Base-by-base conservation (phyloP, 148 eudicot genomes). In the Euryodendron excelsum region DNA sequence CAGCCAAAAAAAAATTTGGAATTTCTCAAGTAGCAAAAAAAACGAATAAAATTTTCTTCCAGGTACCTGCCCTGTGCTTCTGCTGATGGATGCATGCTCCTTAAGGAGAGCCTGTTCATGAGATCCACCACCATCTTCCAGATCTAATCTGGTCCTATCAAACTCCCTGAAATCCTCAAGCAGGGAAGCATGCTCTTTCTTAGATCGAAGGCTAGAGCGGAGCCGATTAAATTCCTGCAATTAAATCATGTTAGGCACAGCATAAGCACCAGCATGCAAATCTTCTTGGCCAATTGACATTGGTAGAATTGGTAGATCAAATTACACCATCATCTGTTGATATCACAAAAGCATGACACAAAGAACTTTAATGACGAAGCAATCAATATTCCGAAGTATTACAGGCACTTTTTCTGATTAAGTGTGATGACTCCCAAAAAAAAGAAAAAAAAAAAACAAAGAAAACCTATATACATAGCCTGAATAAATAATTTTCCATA, bases 151-250 rank as follows among this genome's bases (percentile, higher is more conserved):
- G 79, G 89, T 80, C 36, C 90, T 88, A 78, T 96, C 99, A 62
- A 93, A 96, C 81, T 96, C 98, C 86, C 94, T 86, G 76, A 96
- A 93, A 85, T 96, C 98, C 75, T 96, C 96, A 36, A 96, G 93
- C 65, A 96, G 80, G 50, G 99, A 93, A 39, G 98, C 98, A 76
- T 96, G 99, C 79, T 96, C 97, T 86, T 90, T 92, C 88, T 93
- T 96, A 73, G 98, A 97, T 87, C 93, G 91, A 78, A 92, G 90
- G 80, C 97, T 89, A 69, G 98, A 93, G 47, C 93, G 92, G 41
- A 96, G 90, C 84, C 93, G 90, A 82, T 91, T 85, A 82, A 93
- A 96, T 85, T 96, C 99, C 99, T 96, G 86, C 79, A 86, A 80
- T 60, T 69, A 81, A 80, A 74, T 56, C 80, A 79, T 37, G 74